Conservation (phyloP, 257 asterid species). For the Linderniella brevidens region DNA sequence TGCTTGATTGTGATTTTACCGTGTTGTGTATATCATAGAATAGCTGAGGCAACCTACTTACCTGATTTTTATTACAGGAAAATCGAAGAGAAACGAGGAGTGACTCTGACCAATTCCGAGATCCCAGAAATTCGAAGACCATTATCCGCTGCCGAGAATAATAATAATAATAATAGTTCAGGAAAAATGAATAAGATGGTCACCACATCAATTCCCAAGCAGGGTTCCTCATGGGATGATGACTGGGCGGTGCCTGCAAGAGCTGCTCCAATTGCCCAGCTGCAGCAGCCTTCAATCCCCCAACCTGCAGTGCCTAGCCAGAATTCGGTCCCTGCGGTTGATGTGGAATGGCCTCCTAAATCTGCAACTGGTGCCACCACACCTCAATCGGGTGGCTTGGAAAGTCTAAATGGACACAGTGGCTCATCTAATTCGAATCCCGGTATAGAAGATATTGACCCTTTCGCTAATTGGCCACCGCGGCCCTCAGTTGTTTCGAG, state of each 20-base stretch:
- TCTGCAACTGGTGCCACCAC: slow-evolving; percentile 23
- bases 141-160: slow-evolving; percentile 21
- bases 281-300: slow-evolving; percentile 25
- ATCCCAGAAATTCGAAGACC: slow-evolving; percentile 31
- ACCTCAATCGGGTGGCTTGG: slow-evolving; percentile 21
- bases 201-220: slow-evolving; percentile 31
- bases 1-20: neutral
- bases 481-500: slow-evolving; percentile 29
- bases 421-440: slow-evolving; percentile 17
- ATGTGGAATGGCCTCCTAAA: slow-evolving; percentile 91
- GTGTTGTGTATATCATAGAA: neutral
- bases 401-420: slow-evolving; percentile 27
- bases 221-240: slow-evolving; percentile 81
- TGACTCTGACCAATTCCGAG: slow-evolving; percentile 55
- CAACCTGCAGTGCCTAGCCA: slow-evolving; percentile 29
- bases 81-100: slow-evolving; percentile 97
- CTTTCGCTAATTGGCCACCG: slow-evolving; percentile 95
- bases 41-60: neutral
- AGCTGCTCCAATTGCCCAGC: slow-evolving; percentile 29
- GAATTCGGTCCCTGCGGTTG: slow-evolving; percentile 80
- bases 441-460: slow-evolving; percentile 52
- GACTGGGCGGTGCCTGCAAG: slow-evolving; percentile 66
- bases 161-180: slow-evolving; percentile 22
- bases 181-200: slow-evolving; percentile 37
- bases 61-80: slow-evolving; percentile 29